Base-by-base conservation (phyloP, 108 stramenopile species). In the Halocafeteria seosinensis region DNA sequence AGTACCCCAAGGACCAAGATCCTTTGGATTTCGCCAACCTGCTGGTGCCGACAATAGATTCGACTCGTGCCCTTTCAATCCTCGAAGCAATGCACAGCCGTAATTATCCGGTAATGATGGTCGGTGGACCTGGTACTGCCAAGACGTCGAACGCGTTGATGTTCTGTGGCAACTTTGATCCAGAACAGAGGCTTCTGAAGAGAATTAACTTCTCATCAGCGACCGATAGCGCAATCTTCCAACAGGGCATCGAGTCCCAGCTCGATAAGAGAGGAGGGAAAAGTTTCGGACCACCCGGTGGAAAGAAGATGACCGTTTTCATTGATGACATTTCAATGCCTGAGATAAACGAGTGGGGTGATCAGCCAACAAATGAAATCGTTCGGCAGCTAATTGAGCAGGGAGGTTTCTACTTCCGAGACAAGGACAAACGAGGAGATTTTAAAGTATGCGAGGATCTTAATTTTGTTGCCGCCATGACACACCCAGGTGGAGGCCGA, bases 251-350 rank as follows among this genome's bases (percentile, higher is more conserved):
- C 67, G 88, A 90, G 71, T 73, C 81, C 35, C 85, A 87, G 70
- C 80, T 90, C 6, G 88, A 90, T 61, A 90, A 90, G 71, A 78
- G 87, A 34, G 88, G 88, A 57, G 88, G 88, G 31, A 85, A 84
- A 62, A 87, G 82, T 61, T 90, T 87, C 64, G 87, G 88, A 6
- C 88, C 88, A 8, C 85, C 87, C 9, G 84, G 85, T 38, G 86
- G 86, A 13, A 87, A 90, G 76, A 82, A 80, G 62, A 90, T 90
- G 88, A 90, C 87, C 28, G 81, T 90, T 38, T 88, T 90, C 75
- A 81, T 90, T 55, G 88, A 90, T 72, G 88, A 90, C 61, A 55
- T 90, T 9, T 79, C 77, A 28, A 90, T 90, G 88, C 88, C 87
- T 1, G 87, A 87, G 69, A 85, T 89, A 50, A 90, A 90, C 70